Evolutionary conservation across 306 rosid species (phyloP), one percentile per base, ranked within the genome.

Genomic region (Medicago ruthenica): DNA sequence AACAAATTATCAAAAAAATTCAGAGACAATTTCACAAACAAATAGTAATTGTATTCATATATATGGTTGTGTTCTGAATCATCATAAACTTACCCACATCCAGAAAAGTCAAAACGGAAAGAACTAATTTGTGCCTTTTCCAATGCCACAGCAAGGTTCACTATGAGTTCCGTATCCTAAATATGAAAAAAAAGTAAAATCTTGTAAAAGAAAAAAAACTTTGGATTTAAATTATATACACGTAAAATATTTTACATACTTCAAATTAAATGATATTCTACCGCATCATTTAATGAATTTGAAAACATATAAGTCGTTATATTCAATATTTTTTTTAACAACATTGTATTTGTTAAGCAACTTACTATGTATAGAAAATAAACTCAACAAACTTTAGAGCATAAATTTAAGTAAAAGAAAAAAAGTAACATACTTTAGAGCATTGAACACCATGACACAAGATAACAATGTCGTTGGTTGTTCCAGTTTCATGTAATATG

Each of bases 101-200:
- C 93, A 65, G 93, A 51, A 71, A 87, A 91, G 79, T 91, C 93
- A 62, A 91, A 91, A 50, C 90, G 83, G 80, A 88, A 88, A 77
- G 90, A 80, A 64, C 91, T 83, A 12, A 88, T 81, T 79, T 85
- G 82, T 61, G 83, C 90, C 42, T 80, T 81, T 78, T 85, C 90
- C 83, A 93, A 61, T 22, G 91, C 91, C 45, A 75, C 83, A 67
- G 88, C 91, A 54, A 89, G 84, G 85, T 87, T 93, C 71, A 67
- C 47, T 59, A 89, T 70, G 42, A 27, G 41, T 21, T 27, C 44
- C 61, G 60, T 3, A 71, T 87, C 95, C 96, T 90, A 78, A 58
- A 66, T 36, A 2, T 14, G 7, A 7, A 34, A 34, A 31, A 34
- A 27, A 27, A 27, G n/a, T 34, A 34, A 34, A 34, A 34, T 5